These are phyloP conservation scores for Xylaria longipes DNA, from an alignment of 495 filamentous ascomycete genomes.

Conservation along the genomic window DNA sequence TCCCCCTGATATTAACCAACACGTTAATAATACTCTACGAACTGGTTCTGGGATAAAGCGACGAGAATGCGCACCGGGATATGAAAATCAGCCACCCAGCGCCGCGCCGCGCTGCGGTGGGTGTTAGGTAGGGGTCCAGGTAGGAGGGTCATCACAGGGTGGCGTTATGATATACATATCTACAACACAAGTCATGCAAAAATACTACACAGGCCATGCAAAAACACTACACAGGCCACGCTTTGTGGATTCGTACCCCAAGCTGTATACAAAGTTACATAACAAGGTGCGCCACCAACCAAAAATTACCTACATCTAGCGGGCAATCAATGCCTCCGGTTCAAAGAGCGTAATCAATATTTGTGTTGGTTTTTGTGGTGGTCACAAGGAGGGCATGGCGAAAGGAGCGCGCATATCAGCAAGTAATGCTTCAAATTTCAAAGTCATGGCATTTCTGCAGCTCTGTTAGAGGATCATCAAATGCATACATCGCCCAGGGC, in stretches of 20 bases:
- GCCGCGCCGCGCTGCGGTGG: neutral
- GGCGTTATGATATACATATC: neutral
- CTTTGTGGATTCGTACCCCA: too few relatives aligned
- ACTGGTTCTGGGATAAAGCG: conserved; percentile 73
- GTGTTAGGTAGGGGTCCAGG: neutral
- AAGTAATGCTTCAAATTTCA: neutral
- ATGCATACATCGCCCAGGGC: neutral
- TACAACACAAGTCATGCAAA: too few relatives aligned
- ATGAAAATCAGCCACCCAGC: neutral
- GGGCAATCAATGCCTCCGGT: neutral
- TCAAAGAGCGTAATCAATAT: neutral
- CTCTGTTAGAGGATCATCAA: neutral
- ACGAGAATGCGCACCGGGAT: neutral
- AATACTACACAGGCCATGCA: too few relatives aligned
- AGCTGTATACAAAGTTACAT: too few relatives aligned
- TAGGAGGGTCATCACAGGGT: neutral
- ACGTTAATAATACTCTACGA: conserved; percentile 89
- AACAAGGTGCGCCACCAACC: too few relatives aligned
- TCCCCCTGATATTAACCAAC: conserved; percentile 94
- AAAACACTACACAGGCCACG: too few relatives aligned
- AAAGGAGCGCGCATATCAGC: neutral
- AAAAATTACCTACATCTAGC: too few relatives aligned
- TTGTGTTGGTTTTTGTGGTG: neutral
- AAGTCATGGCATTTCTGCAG: neutral
- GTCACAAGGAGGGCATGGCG: neutral